Conservation (phyloP, 2,329 filamentous ascomycete genomes). For the Dendryphion nanum region DNA sequence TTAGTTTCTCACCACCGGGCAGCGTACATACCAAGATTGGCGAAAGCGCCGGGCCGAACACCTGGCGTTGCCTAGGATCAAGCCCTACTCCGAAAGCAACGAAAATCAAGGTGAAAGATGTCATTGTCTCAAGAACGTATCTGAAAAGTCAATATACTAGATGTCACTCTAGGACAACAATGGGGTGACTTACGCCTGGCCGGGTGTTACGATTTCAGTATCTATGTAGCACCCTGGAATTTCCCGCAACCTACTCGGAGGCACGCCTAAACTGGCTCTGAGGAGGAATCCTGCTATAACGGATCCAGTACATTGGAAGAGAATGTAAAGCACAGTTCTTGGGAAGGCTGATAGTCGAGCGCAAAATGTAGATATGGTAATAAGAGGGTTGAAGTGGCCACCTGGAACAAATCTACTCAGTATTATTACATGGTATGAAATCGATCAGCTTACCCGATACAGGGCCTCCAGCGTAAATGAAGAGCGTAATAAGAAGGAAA, state of each 20-base stretch:
- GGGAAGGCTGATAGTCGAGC: slow-evolving; percentile 51
- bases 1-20: neutral
- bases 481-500: slow-evolving; percentile 43
- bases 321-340: slow-evolving; percentile 48
- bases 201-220: slow-evolving; percentile 35
- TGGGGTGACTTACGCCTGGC: slow-evolving; percentile 31
- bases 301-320: slow-evolving; percentile 47
- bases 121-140: slow-evolving; percentile 51
- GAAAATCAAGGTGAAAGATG: slow-evolving; percentile 47
- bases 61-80: slow-evolving; percentile 51
- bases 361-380: slow-evolving; percentile 55
- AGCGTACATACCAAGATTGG: slow-evolving; percentile 51
- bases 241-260: slow-evolving; percentile 9
- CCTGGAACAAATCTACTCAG: slow-evolving; percentile 23
- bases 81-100: slow-evolving; percentile 54
- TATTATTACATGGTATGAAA: neutral
- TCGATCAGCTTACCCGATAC: slow-evolving; percentile 30
- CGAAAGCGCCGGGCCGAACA: slow-evolving; percentile 51
- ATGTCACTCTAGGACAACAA: neutral
- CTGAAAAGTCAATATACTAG: slow-evolving; percentile 8
- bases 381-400: slow-evolving; percentile 54
- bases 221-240: slow-evolving; percentile 25
- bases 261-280: slow-evolving; percentile 23
- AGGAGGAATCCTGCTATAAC: slow-evolving; percentile 47
- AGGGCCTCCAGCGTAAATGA: slow-evolving; percentile 51